Evolutionary conservation across 305 asterid genomes (phyloP), one percentile per base, ranked within the genome.

Genomic region (Plantago lanceolata): DNA sequence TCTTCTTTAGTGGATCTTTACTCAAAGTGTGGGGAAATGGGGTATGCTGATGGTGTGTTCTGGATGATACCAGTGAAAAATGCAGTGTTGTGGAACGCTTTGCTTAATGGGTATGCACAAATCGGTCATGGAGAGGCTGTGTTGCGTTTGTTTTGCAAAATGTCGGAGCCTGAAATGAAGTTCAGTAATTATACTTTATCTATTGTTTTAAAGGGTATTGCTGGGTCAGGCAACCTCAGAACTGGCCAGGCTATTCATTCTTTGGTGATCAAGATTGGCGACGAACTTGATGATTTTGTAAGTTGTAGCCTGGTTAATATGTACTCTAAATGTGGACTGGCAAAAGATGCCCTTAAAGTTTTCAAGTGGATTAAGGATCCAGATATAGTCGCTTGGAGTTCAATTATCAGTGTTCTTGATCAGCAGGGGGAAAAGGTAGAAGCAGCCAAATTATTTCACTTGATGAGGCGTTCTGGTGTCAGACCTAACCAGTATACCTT

Each of bases 31-130:
- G 88, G 85, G 37, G 83, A 90, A 53, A 70, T 84, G 78, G 88
- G 73, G 51, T 82, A 79, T 55, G 96, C 95, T 4, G 78, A 75
- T 44, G 73, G 71, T 26, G 78, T 85, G 56, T 90, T 88, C 53
- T 67, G 67, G 79, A 59, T 65, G 74, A 79, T 90, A 82, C 94
- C 97, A 2, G 79, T 79, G 70, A 82, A 75, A 66, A 90, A 86
- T 73, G 82, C 59, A 16, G 96, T 88, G 19, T 76, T 87, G 24
- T 90, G 97, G 96, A 88, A 84, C 73, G 73, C 82, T 61, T 72
- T 90, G 74, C 85, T 90, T 63, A 88, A 84, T 70, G 97, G 96
- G 60, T 81, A 85, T 86, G 96, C 95, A 16, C 81, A 84, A 61
- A 70, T 59, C 52, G 96, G 95, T 11, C 57, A 83, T 57, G 96